phyloP scores from a whole-genome alignment of 768 basidiomycete genomes.

The Trametes cubensis region DNA sequence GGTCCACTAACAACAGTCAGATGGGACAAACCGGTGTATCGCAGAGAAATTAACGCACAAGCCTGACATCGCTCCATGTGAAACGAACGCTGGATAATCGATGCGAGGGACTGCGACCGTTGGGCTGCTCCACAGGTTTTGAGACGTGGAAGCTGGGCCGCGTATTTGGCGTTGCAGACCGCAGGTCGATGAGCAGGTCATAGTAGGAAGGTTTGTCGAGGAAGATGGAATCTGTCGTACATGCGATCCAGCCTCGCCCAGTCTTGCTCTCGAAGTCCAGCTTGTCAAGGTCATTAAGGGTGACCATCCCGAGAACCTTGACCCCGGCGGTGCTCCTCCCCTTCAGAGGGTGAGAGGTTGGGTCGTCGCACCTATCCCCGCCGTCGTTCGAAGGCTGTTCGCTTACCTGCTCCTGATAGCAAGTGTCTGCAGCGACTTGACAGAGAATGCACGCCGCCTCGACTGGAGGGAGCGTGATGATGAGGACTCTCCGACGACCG shows the following conservation, averaged over 20 bases:
- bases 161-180: conserved; percentile 62
- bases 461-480: conserved; percentile 79
- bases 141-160: conserved; percentile 70
- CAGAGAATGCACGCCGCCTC: conserved; percentile 77
- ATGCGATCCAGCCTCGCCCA: conserved; percentile 83
- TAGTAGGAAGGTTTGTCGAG: conserved; percentile 79
- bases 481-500: conserved; percentile 72
- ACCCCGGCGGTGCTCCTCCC: conserved; percentile 55
- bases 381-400: conserved; percentile 12
- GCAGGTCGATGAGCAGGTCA: conserved; percentile 80
- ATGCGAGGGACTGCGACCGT: conserved; percentile 48
- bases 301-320: conserved; percentile 78
- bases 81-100: conserved; percentile 68
- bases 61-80: conserved; percentile 81
- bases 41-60: conserved; percentile 46
- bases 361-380: conserved; percentile 12
- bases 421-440: conserved; percentile 62
- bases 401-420: conserved; percentile 46
- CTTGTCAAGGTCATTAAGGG: conserved; percentile 70
- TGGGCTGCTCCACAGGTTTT: conserved; percentile 44
- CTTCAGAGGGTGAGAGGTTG: conserved; percentile 30
- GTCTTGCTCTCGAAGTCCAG: conserved; percentile 56
- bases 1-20: conserved; percentile 59
- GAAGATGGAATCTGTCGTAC: conserved; percentile 84
- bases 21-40: background rate